phyloP scores from a whole-genome alignment of 441 rosid species.

The Adansonia gregorii region DNA sequence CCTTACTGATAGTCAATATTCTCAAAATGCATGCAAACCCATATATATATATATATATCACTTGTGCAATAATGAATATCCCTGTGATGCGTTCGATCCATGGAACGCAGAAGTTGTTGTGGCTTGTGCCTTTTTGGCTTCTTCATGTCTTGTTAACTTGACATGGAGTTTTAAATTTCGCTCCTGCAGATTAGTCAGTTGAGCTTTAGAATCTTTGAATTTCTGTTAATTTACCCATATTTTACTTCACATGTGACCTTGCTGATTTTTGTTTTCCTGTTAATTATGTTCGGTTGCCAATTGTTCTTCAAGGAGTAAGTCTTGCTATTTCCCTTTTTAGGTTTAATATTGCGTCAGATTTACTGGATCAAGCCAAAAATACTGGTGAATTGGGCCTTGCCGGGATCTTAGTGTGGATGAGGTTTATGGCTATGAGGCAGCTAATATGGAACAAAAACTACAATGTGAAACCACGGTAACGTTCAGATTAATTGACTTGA shows the following conservation, averaged over 20 bases:
- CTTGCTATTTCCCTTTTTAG: conserved; percentile 36
- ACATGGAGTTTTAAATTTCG: conserved; percentile 18
- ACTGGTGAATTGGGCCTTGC: conserved; percentile 85
- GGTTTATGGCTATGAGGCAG: conserved; percentile 99
- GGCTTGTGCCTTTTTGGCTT: conserved; percentile 11
- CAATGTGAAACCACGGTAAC: conserved; percentile 97
- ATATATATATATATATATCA: neutral
- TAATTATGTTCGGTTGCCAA: conserved; percentile 12
- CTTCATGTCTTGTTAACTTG: conserved; percentile 1
- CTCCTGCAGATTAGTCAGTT: neutral
- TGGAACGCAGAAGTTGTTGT: neutral
- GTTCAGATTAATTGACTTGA: conserved; percentile 20
- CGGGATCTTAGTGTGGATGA: conserved; percentile 97
- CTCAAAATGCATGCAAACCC: neutral
- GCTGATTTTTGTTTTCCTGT: neutral
- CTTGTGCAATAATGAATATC: neutral
- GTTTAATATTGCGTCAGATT: conserved; percentile 95
- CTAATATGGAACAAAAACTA: conserved; percentile 98
- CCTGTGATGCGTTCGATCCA: neutral
- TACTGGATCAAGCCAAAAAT: conserved; percentile 73
- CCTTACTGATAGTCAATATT: neutral
- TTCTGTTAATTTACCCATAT: conserved; percentile 2
- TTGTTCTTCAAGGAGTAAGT: conserved; percentile 26
- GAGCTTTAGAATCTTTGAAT: neutral
- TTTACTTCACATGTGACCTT: conserved; percentile 12